Conservation (phyloP, 148 eudicot species). For the Rhododendron ferrugineum region DNA sequence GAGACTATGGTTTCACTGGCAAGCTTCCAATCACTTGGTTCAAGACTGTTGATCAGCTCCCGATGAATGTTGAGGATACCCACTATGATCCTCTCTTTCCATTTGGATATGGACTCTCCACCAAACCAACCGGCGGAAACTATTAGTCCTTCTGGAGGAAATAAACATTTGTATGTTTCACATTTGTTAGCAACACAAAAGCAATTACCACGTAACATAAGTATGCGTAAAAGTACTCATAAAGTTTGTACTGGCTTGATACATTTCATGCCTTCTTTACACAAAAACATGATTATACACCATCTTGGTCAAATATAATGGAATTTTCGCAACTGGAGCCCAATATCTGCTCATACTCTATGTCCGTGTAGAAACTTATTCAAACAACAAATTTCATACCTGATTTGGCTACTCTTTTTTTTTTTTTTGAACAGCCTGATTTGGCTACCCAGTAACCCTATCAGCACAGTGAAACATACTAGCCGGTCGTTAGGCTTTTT, state of each 20-base stretch:
- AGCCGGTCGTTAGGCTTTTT: neutral
- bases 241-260: neutral
- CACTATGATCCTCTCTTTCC: slow-evolving; percentile 55
- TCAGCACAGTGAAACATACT: neutral
- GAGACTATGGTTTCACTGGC: slow-evolving; percentile 52
- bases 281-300: neutral
- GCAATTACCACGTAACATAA: neutral
- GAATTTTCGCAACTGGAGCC: neutral
- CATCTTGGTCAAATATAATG: neutral
- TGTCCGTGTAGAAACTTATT: neutral
- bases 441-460: neutral
- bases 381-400: neutral
- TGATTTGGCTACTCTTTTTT: too few species aligned
- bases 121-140: slow-evolving; percentile 7
- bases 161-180: neutral
- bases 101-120: slow-evolving; percentile 51
- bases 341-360: neutral
- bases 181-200: neutral
- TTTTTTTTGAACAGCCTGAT: neutral
- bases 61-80: slow-evolving; percentile 52
- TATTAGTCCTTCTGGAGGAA: neutral
- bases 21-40: slow-evolving; percentile 55
- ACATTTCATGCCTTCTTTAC: neutral
- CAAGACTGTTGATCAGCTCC: slow-evolving; percentile 53
- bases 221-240: neutral